Percentiles rank a stretch among this genome's conserved stretches.
Evolutionary conservation across 2,329 filamentous ascomycete genomes (phyloP).

Genomic region (Pochonia chlamydosporia): DNA sequence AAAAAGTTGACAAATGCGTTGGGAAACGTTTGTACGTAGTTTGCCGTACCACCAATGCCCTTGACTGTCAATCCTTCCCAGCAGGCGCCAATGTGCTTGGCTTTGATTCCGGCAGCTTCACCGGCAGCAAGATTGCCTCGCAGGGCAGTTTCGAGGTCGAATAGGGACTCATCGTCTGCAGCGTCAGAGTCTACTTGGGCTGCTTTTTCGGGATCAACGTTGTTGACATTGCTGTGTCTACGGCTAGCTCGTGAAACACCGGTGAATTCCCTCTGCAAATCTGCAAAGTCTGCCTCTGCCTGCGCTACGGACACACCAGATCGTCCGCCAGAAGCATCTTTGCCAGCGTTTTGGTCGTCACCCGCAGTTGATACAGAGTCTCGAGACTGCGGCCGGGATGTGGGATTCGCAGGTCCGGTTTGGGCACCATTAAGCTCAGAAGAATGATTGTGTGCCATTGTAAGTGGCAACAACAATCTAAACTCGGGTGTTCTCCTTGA

Average conservation of each 20-base stretch:
- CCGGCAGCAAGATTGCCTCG: constrained; percentile 67
- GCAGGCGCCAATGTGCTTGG: constrained; percentile 73
- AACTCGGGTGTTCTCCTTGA: too few species aligned
- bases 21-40: constrained; percentile 69
- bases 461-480: neutral
- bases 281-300: constrained; percentile 65
- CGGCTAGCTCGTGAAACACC: constrained; percentile 48
- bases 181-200: constrained; percentile 24
- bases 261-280: constrained; percentile 58
- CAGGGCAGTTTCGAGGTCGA: constrained; percentile 71
- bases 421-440: neutral
- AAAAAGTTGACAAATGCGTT: constrained; percentile 72
- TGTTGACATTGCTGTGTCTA: constrained; percentile 16
- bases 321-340: neutral
- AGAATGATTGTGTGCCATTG: neutral
- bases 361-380: neutral
- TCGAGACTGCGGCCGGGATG: neutral
- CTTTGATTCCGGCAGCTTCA: constrained; percentile 69
- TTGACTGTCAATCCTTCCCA: constrained; percentile 75
- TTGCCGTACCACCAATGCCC: constrained; percentile 68
- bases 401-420: neutral
- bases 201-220: constrained; percentile 54
- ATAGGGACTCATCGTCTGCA: constrained; percentile 44
- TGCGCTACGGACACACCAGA: constrained; percentile 57
- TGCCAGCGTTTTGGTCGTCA: neutral